These are phyloP conservation scores for Coprinopsis cinerea DNA, from an alignment of 768 basidiomycete species.

Conservation along the genomic window DNA sequence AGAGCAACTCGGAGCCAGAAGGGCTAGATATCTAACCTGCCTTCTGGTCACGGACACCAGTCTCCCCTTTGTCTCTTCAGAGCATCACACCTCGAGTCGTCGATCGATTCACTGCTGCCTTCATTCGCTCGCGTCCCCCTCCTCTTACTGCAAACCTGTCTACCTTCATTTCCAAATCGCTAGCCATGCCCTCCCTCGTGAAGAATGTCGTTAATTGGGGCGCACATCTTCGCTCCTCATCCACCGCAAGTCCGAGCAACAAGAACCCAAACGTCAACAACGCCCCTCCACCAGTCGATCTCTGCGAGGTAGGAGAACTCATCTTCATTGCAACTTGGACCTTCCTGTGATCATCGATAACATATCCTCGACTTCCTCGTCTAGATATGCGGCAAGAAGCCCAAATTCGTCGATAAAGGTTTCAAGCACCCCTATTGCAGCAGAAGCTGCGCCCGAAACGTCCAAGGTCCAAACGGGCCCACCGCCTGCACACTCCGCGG, in stretches of 20 bases:
- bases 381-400: constrained; percentile 53
- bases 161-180: background rate
- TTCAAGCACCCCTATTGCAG: constrained; percentile 55
- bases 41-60: too few relatives aligned
- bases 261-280: too few relatives aligned
- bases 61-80: too few relatives aligned
- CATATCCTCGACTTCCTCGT: background rate
- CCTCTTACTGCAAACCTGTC: too few relatives aligned
- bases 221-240: constrained; percentile 16
- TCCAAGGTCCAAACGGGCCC: constrained; percentile 28
- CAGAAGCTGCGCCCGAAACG: constrained; percentile 52
- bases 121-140: too few relatives aligned
- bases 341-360: constrained; percentile 7
- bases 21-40: too few relatives aligned
- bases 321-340: too few relatives aligned
- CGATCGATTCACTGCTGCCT: too few relatives aligned
- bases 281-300: constrained; percentile 27
- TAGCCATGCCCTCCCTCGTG: constrained; percentile 35
- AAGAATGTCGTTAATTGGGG: constrained; percentile 38
- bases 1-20: too few relatives aligned
- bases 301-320: constrained; percentile 35
- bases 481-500: constrained; percentile 42
- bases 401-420: constrained; percentile 60
- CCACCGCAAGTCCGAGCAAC: constrained; percentile 16
- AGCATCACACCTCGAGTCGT: too few relatives aligned